Evolutionary conservation across 2,329 filamentous ascomycete genomes (phyloP), one percentile per base, ranked within the genome.

Genomic region (Colletotrichum brevisporum): DNA sequence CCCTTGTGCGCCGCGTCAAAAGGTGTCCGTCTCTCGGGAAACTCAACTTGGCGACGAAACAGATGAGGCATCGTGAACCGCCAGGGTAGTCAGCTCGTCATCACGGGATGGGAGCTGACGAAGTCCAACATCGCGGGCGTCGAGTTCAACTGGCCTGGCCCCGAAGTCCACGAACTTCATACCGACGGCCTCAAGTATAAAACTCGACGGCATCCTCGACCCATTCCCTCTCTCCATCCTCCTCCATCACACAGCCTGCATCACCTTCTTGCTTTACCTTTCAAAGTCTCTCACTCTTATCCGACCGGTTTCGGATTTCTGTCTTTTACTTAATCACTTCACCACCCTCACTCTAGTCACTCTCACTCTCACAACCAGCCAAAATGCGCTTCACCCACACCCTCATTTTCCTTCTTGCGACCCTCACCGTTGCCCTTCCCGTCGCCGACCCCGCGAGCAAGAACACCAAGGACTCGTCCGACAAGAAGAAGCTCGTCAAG

Each of bases 331-430:
- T 47, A 24, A 36, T 47, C 16, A 12, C 15, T 45, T 9, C 9
- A 39, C 31, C 31, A 53, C 4, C 24, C 36, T 64, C n/a, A 21
- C 4, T 21, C 13, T 16, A 21, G 16, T 16, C 31, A 36, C 3
- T 13, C 24, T 13, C 24, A 41, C n/a, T 24, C 5, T 12, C 31
- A 15, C 21, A 18, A 53, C 4, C 21, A n/a, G 39, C 13, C 39
- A 68, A 58, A 6, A 68, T 68, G 65, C 65, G 65, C 31, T 63
- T 68, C 47, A 58, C 65, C 12, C 24, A 48, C 21, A 60, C 48
- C 24, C 12, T 64, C 4, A 26, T 68, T 12, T 50, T 64, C 47
- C 58, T 64, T 47, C 26, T 67, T 6, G 5, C 63, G 1, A 31
- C 24, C 15, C 58, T 67, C 18, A 48, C 59, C 21, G 45, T 36